These are phyloP conservation scores for Xylariales sp. DNA, from an alignment of 2,329 filamentous ascomycete species.

Conservation along the genomic window DNA sequence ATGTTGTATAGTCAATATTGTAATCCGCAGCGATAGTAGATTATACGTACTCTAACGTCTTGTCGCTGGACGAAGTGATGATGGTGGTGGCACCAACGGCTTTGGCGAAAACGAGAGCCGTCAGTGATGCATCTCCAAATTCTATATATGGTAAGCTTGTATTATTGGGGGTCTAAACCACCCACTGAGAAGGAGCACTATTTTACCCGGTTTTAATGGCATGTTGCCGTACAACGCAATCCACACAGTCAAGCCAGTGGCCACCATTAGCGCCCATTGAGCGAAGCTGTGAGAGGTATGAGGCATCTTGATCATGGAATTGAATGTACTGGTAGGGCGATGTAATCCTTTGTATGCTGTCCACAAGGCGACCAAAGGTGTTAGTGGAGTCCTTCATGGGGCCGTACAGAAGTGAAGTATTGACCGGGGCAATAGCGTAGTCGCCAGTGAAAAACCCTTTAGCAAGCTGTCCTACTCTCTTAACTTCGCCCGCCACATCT, in stretches of 20 bases:
- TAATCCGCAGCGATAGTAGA: neutral
- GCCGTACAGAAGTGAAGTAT: neutral
- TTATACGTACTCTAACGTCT: neutral
- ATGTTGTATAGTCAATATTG: neutral
- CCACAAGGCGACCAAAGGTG: neutral
- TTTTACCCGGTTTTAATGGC: neutral
- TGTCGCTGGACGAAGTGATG: neutral
- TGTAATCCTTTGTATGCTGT: neutral
- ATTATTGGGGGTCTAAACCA: constrained; percentile 35
- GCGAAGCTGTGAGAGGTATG: constrained; percentile 25
- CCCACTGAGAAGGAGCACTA: neutral
- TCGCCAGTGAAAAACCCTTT: neutral
- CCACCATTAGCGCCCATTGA: constrained; percentile 34
- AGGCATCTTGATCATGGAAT: constrained; percentile 34
- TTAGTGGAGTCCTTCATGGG: neutral
- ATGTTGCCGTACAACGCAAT: neutral
- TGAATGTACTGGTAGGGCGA: constrained; percentile 33
- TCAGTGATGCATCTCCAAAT: constrained; percentile 42
- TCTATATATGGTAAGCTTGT: too few relatives aligned
- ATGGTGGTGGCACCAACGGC: constrained; percentile 32
- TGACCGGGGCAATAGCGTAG: neutral
- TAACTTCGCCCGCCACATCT: neutral
- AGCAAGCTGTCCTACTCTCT: neutral
- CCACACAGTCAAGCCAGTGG: constrained; percentile 38
- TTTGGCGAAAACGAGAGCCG: constrained; percentile 40